Evolutionary conservation across 345 rosid species (phyloP).

Genomic region (Corchorus olitorius): DNA sequence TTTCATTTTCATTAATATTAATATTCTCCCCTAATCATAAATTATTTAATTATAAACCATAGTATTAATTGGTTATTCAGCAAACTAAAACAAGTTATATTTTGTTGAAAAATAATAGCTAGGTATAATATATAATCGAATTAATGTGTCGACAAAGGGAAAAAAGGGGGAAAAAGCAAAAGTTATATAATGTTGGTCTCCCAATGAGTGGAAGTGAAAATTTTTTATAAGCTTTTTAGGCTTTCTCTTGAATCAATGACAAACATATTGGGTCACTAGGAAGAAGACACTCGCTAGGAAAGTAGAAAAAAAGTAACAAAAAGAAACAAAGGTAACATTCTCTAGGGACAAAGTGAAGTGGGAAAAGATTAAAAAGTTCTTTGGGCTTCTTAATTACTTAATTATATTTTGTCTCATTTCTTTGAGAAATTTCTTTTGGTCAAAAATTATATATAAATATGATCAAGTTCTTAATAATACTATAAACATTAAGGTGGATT

Average conservation of each 20-base stretch:
- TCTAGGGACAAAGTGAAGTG: background rate
- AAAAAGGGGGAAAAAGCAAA: background rate
- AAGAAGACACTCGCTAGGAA: conserved; percentile 15
- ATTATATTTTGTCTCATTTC: too few relatives aligned
- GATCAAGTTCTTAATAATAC: too few relatives aligned
- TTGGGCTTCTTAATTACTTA: background rate
- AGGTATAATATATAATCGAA: background rate
- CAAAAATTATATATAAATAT: too few relatives aligned
- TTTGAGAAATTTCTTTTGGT: too few relatives aligned
- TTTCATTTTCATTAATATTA: too few relatives aligned
- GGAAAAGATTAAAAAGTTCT: background rate
- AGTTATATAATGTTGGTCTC: background rate
- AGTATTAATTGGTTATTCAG: too few relatives aligned
- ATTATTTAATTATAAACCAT: too few relatives aligned
- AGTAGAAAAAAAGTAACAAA: conserved; percentile 5
- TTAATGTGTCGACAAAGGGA: background rate
- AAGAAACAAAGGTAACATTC: background rate
- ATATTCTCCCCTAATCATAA: too few relatives aligned
- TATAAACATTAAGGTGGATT: too few relatives aligned
- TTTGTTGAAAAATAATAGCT: background rate
- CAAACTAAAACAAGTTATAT: too few relatives aligned
- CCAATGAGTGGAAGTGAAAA: background rate
- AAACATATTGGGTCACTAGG: background rate
- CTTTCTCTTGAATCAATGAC: conserved; percentile 20
- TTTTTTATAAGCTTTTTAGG: background rate